phyloP scores from a whole-genome alignment of 75 land plant genomes.

The Selaginella tamariscina region DNA sequence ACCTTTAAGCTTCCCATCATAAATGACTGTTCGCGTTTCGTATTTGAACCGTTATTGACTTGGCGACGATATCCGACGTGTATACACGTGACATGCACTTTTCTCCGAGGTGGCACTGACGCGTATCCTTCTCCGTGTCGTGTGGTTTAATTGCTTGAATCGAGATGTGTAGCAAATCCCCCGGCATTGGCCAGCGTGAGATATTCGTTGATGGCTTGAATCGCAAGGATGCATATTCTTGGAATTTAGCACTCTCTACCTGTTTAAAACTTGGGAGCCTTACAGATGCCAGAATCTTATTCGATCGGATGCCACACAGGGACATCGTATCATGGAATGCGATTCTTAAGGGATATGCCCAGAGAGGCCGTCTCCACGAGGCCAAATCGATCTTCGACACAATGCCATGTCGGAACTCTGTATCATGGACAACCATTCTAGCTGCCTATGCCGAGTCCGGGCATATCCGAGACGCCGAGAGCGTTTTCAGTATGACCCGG shows the following conservation, averaged over 20 bases:
- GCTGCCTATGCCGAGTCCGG: not conserved
- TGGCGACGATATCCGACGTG: no score
- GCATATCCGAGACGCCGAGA: not conserved
- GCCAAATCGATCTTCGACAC: not conserved
- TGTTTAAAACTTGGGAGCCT: not conserved
- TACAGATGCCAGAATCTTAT: not conserved
- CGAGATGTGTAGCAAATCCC: no score
- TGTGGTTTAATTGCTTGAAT: no score
- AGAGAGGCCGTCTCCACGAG: not conserved
- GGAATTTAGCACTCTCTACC: not conserved
- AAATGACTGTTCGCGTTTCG: no score
- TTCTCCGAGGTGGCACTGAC: no score
- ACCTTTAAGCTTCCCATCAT: no score
- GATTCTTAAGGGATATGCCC: not conserved
- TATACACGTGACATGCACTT: no score
- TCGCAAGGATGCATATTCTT: not conserved
- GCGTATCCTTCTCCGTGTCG: no score
- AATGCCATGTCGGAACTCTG: not conserved
- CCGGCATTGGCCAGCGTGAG: no score
- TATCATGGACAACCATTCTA: not conserved
- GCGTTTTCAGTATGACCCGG: not conserved
- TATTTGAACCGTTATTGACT: no score
- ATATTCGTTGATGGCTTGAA: not conserved
- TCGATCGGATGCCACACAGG: not conserved
- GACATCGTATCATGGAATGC: not conserved